Conservation (phyloP, 768 basidiomycete genomes). For the Lyophyllum shimeji region DNA sequence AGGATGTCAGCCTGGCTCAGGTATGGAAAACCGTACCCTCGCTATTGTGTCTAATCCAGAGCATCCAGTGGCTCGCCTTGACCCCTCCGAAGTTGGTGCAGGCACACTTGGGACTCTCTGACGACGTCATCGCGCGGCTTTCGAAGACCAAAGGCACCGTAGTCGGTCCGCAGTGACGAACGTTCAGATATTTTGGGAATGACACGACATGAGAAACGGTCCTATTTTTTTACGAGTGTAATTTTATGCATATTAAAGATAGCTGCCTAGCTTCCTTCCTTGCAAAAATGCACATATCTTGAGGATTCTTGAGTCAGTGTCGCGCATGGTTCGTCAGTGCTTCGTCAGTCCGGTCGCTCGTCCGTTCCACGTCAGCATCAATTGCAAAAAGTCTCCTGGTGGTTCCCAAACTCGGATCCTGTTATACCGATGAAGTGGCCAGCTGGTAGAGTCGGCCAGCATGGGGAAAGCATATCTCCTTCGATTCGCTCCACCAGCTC, state of each 20-base stretch:
- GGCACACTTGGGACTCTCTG: slow-evolving; percentile 11
- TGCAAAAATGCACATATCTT: neutral
- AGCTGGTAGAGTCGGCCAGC: neutral
- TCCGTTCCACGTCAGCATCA: neutral
- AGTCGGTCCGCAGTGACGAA: slow-evolving; percentile 24
- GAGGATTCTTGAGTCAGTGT: neutral
- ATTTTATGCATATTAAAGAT: neutral
- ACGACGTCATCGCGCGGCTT: slow-evolving; percentile 25
- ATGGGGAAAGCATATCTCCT: neutral
- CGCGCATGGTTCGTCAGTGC: neutral
- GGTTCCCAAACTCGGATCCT: neutral
- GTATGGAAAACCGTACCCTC: slow-evolving; percentile 20
- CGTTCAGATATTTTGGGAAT: neutral
- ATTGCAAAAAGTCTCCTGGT: neutral
- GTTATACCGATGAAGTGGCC: neutral
- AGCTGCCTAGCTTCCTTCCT: neutral
- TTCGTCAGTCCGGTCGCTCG: neutral
- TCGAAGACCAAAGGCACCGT: slow-evolving; percentile 41
- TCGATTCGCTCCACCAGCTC: neutral
- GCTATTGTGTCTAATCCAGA: neutral
- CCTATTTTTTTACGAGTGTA: neutral
- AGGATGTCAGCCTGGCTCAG: slow-evolving; percentile 45
- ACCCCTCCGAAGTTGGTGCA: slow-evolving; percentile 19
- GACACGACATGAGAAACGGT: neutral
- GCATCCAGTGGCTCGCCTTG: slow-evolving; percentile 22